phyloP scores from a whole-genome alignment of 805 yeast genomes.

The Candida maesae region DNA sequence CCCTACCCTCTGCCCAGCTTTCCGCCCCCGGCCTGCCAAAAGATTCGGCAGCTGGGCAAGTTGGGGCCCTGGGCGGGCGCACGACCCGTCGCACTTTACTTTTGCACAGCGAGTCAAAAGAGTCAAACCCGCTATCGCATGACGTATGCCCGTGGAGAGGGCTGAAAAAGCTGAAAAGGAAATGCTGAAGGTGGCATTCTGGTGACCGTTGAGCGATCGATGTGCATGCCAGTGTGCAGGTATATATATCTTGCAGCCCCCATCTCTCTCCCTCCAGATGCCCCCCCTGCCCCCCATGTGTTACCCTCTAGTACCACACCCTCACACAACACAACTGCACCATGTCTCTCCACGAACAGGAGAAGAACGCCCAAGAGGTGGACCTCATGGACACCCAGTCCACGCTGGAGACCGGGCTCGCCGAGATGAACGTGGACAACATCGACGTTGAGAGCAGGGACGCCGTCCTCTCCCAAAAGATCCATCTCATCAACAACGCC shows the following conservation, averaged over 20 bases:
- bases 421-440: slow-evolving; percentile 10
- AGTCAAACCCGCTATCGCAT: not conserved
- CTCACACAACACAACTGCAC: not conserved
- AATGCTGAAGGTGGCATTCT: no score
- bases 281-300: no score
- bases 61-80: no score
- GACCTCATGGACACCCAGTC: slow-evolving; percentile 10
- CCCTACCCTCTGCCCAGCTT: no score
- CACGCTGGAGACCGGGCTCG: slow-evolving; percentile 9
- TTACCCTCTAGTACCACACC: no score
- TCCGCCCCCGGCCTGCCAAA: no score
- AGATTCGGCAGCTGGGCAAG: no score
- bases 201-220: no score
- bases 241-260: no score
- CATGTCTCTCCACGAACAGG: not conserved
- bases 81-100: no score
- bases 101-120: not conserved
- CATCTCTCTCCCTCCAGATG: no score
- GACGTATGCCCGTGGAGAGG: not conserved
- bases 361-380: slow-evolving; percentile 4
- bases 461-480: slow-evolving; percentile 30
- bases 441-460: slow-evolving; percentile 29
- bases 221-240: no score
- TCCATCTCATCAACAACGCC: slow-evolving; percentile 47
- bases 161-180: not conserved